Evolutionary conservation across 2,329 filamentous ascomycete species (phyloP), one percentile per base, ranked within the genome.

Genomic region (Stachybotrys chartarum): DNA sequence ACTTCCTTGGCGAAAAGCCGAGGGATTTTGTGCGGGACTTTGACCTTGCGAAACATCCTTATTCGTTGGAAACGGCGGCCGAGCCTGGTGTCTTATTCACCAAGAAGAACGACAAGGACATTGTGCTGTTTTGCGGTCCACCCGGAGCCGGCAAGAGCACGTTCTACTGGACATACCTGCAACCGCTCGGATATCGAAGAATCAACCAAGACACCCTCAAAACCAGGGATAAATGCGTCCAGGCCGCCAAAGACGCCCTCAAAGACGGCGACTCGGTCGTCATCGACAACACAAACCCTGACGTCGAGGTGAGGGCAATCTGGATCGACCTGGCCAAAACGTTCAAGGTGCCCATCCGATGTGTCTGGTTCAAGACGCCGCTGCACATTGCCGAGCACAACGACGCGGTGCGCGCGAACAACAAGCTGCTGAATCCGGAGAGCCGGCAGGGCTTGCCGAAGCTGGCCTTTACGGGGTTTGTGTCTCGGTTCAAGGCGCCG

Each of bases 211-310:
- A 97, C 70, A 82, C 80, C 1, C 78, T 97, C 50, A 96, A 96
- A 71, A 87, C 83, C 59, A 75, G 80, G 57, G 80, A 85, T 51
- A 87, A 83, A 62, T 88, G 85, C 68, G 72, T 97, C 57, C 89
- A 90, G 70, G 82, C 81, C 30, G 91, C 92, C 14, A 78, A 76
- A 52, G 81, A 88, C 50, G 72, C 82, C 50, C 75, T 97, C 47
- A 70, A 78, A 46, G 78, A 82, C 30, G 85, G 86, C 1, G 78
- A 78, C 24, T 88, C 89, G 3, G 84, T 96, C 5, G 90, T 80
- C 30, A 80, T 97, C 57, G 94, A 99, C 71, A 97, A 96, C 70
- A 97, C 94, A n/a, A 99, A 99, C 68, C 84, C 92, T 32, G 88
- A 96, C 72, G 69, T 78, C 11, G 87, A 90, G 53, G 90, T 87